These are phyloP conservation scores for Malassezia restricta DNA, from an alignment of 1,284 basidiomycete species.

Conservation along the genomic window DNA sequence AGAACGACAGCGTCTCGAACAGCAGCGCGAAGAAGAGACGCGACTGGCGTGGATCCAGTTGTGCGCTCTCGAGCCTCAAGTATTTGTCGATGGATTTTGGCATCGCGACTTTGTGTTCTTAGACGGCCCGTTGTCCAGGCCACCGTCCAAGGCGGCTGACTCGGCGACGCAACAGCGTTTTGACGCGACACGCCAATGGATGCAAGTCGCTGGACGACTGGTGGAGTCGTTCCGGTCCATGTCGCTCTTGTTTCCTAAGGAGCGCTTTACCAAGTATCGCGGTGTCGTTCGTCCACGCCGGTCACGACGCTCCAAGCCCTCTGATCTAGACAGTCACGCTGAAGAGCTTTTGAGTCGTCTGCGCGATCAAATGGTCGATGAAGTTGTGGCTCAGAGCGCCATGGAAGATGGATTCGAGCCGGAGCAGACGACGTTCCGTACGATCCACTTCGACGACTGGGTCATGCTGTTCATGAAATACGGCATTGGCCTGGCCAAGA, in stretches of 20 bases:
- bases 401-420: constrained; percentile 25
- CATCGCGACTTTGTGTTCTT: constrained; percentile 25
- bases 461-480: constrained; percentile 66
- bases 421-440: constrained; percentile 54
- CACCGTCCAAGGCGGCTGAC: constrained; percentile 6
- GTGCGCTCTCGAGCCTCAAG: constrained; percentile 23
- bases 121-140: constrained; percentile 12
- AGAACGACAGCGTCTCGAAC: constrained; percentile 22
- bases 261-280: constrained; percentile 46
- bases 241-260: constrained; percentile 64
- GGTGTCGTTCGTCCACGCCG: constrained; percentile 13
- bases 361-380: constrained; percentile 60
- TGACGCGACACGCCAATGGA: constrained; percentile 54
- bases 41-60: constrained; percentile 28
- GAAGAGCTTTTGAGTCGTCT: constrained; percentile 63
- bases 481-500: constrained; percentile 61
- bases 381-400: constrained; percentile 7
- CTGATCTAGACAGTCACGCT: constrained; percentile 49
- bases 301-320: constrained; percentile 3
- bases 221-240: constrained; percentile 80
- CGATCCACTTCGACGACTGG: constrained; percentile 76
- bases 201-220: constrained; percentile 69
- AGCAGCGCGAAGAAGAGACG: constrained; percentile 37
- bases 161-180: constrained; percentile 28
- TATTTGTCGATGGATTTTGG: constrained; percentile 37